A percentile compares a stretch with the other conserved stretches of the same genome.
These are phyloP conservation scores for Nicotiana tabacum DNA, from an alignment of 257 asterid genomes.

Conservation along the genomic window DNA sequence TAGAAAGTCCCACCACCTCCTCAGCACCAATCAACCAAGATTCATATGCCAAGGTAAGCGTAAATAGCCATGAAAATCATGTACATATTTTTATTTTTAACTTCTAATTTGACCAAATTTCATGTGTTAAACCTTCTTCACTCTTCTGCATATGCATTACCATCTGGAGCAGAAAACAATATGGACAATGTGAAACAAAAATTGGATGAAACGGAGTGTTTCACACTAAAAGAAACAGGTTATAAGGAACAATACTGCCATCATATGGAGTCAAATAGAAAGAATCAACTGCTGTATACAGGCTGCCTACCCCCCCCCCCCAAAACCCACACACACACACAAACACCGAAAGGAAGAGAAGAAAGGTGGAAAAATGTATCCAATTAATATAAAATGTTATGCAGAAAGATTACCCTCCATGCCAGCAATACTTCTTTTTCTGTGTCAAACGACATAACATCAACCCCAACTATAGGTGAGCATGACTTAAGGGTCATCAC, in stretches of 20 bases:
- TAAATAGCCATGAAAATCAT: neutral
- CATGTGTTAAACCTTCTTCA: neutral
- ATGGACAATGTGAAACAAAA: neutral
- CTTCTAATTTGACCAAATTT: neutral
- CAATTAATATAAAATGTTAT: neutral
- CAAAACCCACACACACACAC: no score
- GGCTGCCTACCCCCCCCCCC: neutral
- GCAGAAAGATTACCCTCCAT: conserved; percentile 78
- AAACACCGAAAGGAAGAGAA: neutral
- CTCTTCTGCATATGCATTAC: neutral
- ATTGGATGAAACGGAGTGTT: neutral
- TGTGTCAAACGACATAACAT: conserved; percentile 93
- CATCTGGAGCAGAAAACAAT: neutral
- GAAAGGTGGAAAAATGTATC: neutral
- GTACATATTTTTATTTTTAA: neutral
- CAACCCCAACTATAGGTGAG: conserved; percentile 95
- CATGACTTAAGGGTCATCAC: conserved; percentile 98
- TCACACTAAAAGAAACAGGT: neutral
- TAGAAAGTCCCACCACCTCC: neutral
- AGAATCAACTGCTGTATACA: neutral
- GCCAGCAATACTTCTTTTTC: conserved; percentile 86
- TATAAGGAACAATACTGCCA: neutral
- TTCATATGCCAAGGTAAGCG: neutral
- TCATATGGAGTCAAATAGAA: neutral
- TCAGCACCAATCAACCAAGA: neutral